Conservation (phyloP, 2,329 filamentous ascomycete genomes). For the Calonectria crousiana region DNA sequence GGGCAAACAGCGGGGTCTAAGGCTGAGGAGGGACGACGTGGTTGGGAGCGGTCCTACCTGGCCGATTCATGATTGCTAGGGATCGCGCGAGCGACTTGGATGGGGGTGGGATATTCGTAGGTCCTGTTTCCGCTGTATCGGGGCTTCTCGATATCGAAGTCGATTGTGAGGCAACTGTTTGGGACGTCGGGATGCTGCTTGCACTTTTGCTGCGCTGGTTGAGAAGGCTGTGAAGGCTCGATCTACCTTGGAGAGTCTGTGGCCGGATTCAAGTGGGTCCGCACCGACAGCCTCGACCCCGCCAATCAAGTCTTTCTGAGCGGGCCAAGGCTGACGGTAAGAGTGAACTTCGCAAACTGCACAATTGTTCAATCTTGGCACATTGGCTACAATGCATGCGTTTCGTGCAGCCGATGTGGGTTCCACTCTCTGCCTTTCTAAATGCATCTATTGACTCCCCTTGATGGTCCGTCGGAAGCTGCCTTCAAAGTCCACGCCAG, state of each 20-base stretch:
- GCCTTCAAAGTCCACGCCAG: conserved; percentile 62
- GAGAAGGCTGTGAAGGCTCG: conserved; percentile 44
- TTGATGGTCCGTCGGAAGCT: conserved; percentile 53
- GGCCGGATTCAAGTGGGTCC: conserved; percentile 56
- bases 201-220: conserved; percentile 39
- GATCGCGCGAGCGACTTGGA: conserved; percentile 40
- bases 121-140: conserved; percentile 30
- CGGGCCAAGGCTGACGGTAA: conserved; percentile 37
- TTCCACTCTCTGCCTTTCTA: neutral
- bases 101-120: conserved; percentile 22
- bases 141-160: conserved; percentile 30
- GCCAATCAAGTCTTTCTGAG: conserved; percentile 44
- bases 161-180: conserved; percentile 42
- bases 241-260: conserved; percentile 39
- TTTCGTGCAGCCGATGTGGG: neutral
- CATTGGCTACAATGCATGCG: neutral
- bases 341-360: neutral
- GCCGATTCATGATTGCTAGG: conserved; percentile 67
- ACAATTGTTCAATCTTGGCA: neutral
- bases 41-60: conserved; percentile 63
- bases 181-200: conserved; percentile 35
- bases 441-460: conserved; percentile 20
- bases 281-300: conserved; percentile 45
- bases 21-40: conserved; percentile 42
- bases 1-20: conserved; percentile 42